These are phyloP conservation scores for Daldinia loculata DNA, from an alignment of 495 filamentous ascomycete species.

Conservation along the genomic window DNA sequence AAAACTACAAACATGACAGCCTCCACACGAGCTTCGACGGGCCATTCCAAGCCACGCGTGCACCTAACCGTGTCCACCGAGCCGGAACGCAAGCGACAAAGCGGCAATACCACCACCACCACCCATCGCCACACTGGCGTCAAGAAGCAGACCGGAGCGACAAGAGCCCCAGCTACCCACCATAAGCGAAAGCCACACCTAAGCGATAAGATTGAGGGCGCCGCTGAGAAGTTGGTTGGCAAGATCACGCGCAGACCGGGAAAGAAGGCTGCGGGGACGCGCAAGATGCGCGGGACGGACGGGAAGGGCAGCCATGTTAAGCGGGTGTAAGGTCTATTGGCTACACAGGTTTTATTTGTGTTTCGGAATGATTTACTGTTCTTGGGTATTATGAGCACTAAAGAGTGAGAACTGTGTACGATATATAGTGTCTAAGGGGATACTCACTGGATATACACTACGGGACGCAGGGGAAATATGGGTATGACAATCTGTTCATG, in stretches of 20 bases:
- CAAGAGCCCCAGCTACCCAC: slow-evolving; percentile 44
- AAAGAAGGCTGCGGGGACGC: slow-evolving; percentile 47
- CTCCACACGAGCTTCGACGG: slow-evolving; percentile 47
- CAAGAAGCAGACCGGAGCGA: slow-evolving; percentile 22
- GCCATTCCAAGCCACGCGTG: slow-evolving; percentile 40
- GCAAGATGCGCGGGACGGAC: slow-evolving; percentile 49
- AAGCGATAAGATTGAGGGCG: slow-evolving; percentile 48
- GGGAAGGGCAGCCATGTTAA: slow-evolving; percentile 41
- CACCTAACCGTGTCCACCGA: slow-evolving; percentile 41
- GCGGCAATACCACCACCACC: slow-evolving; percentile 5
- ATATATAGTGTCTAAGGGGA: background rate
- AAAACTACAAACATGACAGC: slow-evolving; percentile 29
- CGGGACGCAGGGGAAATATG: background rate
- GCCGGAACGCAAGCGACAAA: slow-evolving; percentile 42
- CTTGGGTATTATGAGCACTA: background rate
- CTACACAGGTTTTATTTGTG: background rate
- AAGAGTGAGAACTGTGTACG: background rate
- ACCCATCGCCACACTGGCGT: slow-evolving; percentile 14
- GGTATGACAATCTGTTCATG: background rate
- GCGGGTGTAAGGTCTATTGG: slow-evolving; percentile 11
- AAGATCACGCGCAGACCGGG: slow-evolving; percentile 44
- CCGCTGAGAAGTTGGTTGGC: slow-evolving; percentile 46
- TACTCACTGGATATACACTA: background rate
- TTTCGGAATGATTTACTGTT: background rate
- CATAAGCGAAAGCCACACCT: slow-evolving; percentile 49